phyloP scores from a whole-genome alignment of 345 rosid genomes.

The Syzygium grande region DNA sequence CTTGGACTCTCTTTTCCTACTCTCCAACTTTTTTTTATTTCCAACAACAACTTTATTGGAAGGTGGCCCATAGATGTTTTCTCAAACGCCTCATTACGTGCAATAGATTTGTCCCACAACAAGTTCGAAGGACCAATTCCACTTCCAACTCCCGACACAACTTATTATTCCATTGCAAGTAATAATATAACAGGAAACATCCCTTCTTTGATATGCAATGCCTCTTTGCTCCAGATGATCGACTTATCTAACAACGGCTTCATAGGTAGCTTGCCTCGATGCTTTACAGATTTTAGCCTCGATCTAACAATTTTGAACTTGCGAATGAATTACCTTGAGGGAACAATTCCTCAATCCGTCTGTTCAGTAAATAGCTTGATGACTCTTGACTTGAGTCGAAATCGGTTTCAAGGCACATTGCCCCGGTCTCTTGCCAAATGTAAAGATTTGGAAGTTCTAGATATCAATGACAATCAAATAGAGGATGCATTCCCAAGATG shows the following conservation, averaged over 20 bases:
- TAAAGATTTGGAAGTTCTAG: fast-evolving
- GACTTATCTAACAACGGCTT: neutral
- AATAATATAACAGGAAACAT: neutral
- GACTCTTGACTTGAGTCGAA: neutral
- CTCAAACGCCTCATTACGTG: fast-evolving
- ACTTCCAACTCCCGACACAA: fast-evolving
- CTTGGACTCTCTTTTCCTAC: neutral
- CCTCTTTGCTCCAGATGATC: fast-evolving
- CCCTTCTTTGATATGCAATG: neutral
- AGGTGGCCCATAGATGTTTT: fast-evolving
- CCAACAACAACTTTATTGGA: slow-evolving; percentile 3
- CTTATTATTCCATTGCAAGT: neutral
- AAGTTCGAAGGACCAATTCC: neutral
- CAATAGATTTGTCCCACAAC: neutral
- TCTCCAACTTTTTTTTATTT: neutral
- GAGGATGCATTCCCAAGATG: neutral
- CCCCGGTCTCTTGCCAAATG: neutral
- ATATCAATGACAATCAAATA: neutral
- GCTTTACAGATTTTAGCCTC: neutral
- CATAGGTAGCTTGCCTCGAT: neutral
- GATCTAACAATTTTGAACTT: fast-evolving
- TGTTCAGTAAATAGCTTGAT: fast-evolving
- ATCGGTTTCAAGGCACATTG: neutral
- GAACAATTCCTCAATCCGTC: neutral
- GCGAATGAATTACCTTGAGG: neutral